These are phyloP conservation scores for Arxiozyma bovina DNA, from an alignment of 1,139 yeast species.

Conservation along the genomic window DNA sequence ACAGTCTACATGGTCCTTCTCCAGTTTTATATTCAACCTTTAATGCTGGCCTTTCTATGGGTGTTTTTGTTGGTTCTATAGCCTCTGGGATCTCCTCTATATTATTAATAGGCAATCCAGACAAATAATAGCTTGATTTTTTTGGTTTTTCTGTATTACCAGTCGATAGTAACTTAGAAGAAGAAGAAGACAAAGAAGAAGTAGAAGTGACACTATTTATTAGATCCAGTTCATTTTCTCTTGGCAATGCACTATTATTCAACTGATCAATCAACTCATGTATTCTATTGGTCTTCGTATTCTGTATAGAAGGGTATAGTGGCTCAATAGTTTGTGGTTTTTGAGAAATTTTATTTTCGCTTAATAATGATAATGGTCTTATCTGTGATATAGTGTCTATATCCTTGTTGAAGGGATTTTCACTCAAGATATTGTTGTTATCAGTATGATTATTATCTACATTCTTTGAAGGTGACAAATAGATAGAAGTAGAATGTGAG, in stretches of 20 bases:
- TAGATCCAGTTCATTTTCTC: background rate
- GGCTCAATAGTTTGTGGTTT: background rate
- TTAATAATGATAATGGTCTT: constrained; percentile 8
- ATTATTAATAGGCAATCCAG: constrained; percentile 13
- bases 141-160: constrained; percentile 5
- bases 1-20: constrained; percentile 65
- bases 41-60: constrained; percentile 10
- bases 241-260: constrained; percentile 19
- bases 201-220: too few species aligned
- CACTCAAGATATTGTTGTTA: background rate
- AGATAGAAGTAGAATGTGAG: background rate
- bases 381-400: constrained; percentile 8
- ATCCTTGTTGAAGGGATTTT: background rate
- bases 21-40: constrained; percentile 43
- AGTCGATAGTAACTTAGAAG: background rate
- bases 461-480: background rate
- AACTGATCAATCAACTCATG: constrained; percentile 27
- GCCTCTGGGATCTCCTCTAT: background rate
- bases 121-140: constrained; percentile 25
- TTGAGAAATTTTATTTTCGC: too few species aligned
- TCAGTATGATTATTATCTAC: too few species aligned
- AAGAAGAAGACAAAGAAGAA: background rate
- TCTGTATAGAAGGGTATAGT: background rate
- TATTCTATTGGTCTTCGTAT: constrained; percentile 10
- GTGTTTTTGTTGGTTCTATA: background rate